These are phyloP conservation scores for Diaporthe batatas DNA, from an alignment of 2,329 filamentous ascomycete genomes.

Conservation along the genomic window DNA sequence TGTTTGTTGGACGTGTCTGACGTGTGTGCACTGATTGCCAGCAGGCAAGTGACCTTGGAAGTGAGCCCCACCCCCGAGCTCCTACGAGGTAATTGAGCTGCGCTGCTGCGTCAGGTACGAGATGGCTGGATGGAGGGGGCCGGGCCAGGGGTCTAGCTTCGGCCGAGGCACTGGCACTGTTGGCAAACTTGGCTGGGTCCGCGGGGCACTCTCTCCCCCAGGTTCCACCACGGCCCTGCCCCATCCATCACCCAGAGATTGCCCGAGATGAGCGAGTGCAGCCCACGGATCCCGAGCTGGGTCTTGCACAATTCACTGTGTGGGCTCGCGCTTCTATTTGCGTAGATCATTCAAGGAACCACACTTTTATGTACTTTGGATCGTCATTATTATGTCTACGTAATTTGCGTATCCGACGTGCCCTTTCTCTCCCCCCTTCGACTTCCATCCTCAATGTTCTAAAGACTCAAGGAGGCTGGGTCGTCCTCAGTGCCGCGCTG, in stretches of 20 bases:
- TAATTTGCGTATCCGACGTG: conserved; percentile 44
- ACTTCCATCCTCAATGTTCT: conserved; percentile 36
- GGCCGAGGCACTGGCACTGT: conserved; percentile 33
- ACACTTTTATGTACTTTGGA: conserved; percentile 41
- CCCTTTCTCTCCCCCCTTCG: conserved; percentile 24
- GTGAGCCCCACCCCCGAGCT: conserved; percentile 22
- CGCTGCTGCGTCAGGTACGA: conserved; percentile 5
- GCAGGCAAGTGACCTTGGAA: neutral
- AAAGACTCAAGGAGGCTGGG: conserved; percentile 28
- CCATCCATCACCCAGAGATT: conserved; percentile 16
- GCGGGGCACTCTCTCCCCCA: conserved; percentile 18
- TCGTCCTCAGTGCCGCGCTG: conserved; percentile 24
- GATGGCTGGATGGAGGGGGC: neutral
- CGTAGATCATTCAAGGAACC: conserved; percentile 44
- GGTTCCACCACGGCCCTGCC: conserved; percentile 28
- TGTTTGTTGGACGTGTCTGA: too few species aligned
- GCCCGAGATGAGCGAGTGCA: conserved; percentile 28
- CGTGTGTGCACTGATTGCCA: too few species aligned
- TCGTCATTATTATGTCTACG: conserved; percentile 56
- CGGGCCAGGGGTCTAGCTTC: conserved; percentile 20
- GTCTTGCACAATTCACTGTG: conserved; percentile 8
- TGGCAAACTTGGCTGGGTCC: conserved; percentile 10
- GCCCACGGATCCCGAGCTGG: conserved; percentile 31
- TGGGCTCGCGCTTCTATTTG: conserved; percentile 21
- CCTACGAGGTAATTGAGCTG: conserved; percentile 14